Evolutionary conservation across 2,329 filamentous ascomycete species (phyloP).

Genomic region (Atkinsonella hypoxylon): DNA sequence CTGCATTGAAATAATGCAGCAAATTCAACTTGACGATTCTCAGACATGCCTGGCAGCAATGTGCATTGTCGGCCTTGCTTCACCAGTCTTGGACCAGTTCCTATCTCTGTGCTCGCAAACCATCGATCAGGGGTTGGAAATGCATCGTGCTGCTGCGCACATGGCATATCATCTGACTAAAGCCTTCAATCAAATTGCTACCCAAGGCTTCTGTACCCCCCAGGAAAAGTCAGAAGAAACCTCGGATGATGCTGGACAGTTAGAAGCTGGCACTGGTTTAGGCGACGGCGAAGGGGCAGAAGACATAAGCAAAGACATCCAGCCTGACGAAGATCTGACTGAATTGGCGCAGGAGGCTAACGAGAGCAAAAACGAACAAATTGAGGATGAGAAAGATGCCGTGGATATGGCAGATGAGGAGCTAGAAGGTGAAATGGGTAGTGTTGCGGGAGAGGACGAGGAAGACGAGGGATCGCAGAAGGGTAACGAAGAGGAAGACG

Average conservation of each 20-base stretch:
- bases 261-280: constrained; percentile 85
- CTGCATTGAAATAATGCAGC: constrained; percentile 25
- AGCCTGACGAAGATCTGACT: constrained; percentile 82
- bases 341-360: constrained; percentile 82
- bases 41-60: constrained; percentile 18
- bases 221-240: constrained; percentile 66
- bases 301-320: constrained; percentile 95
- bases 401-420: constrained; percentile 92
- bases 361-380: constrained; percentile 50
- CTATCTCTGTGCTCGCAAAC: constrained; percentile 45
- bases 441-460: constrained; percentile 48
- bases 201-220: constrained; percentile 85
- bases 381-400: constrained; percentile 72
- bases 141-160: constrained; percentile 62
- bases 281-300: constrained; percentile 92
- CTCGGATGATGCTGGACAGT: constrained; percentile 58
- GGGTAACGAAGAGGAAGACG: constrained; percentile 49
- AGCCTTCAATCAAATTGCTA: constrained; percentile 65
- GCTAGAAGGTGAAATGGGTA: constrained; percentile 71
- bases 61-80: constrained; percentile 20
- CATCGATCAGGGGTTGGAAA: constrained; percentile 43
- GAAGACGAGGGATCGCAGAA: constrained; percentile 49
- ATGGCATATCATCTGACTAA: constrained; percentile 66
- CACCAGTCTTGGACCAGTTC: constrained; percentile 69
- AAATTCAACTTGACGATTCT: constrained; percentile 18